phyloP scores from a whole-genome alignment of 78 protist genomes.

The Planoprotostelium fungivorum region DNA sequence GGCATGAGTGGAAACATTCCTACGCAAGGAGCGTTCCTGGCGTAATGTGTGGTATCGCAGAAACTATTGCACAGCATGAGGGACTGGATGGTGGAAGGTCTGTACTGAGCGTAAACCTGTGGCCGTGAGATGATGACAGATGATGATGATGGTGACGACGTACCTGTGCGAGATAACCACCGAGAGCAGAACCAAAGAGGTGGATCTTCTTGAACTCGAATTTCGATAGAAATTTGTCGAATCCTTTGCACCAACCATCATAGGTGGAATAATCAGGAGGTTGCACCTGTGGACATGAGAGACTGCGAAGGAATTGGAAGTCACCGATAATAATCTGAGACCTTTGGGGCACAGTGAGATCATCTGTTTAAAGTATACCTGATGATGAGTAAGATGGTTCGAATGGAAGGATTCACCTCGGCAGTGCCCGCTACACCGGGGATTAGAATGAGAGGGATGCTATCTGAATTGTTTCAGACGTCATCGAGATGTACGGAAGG shows the following conservation, averaged over 20 bases:
- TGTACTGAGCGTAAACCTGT: constrained; percentile 10
- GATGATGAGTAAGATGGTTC: neutral
- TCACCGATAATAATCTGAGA: constrained; percentile 22
- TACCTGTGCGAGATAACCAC: constrained; percentile 73
- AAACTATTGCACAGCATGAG: constrained; percentile 69
- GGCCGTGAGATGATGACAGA: neutral
- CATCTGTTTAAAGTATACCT: constrained; percentile 31
- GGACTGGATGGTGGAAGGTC: constrained; percentile 50
- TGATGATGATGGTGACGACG: too few relatives aligned
- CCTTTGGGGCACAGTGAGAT: constrained; percentile 65
- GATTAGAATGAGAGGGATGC: neutral
- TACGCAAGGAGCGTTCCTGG: constrained; percentile 25
- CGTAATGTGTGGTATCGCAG: constrained; percentile 43
- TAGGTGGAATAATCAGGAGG: constrained; percentile 30
- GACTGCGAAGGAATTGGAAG: neutral
- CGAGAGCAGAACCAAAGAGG: constrained; percentile 64
- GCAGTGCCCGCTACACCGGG: constrained; percentile 22
- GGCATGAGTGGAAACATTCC: constrained; percentile 58
- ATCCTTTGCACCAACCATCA: constrained; percentile 57
- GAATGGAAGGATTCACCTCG: constrained; percentile 1
- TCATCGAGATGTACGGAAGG: constrained; percentile 14
- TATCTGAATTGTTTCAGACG: neutral
- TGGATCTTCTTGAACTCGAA: constrained; percentile 46
- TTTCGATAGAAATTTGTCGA: constrained; percentile 43
- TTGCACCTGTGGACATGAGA: constrained; percentile 14